Evolutionary conservation across 169 alveolate genomes (phyloP), one percentile per base, ranked within the genome.

Genomic region (Pseudocohnilembus persalinus): DNA sequence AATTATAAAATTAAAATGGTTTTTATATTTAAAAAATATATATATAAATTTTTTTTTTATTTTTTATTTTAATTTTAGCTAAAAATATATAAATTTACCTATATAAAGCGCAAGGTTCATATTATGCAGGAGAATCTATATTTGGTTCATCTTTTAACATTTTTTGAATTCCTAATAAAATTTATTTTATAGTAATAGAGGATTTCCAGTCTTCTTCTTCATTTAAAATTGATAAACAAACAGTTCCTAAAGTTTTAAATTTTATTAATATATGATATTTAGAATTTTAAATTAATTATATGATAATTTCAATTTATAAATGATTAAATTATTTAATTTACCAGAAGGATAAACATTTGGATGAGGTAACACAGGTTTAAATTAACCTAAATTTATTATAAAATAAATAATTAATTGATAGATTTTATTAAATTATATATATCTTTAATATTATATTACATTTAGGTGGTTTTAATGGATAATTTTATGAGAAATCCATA

Each of bases 151-250:
- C 90, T 65, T 86, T 86, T 31, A 86, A 77, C 68, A 84, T 73
- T 78, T 88, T 98, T 94, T 98, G 99, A n/a, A 99, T 98, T 31
- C 99, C 99, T 31, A 98, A 92, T 28, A 99, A 96, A 82, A 99
- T 97, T 90, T 98, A 98, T 76, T 98, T 98, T 84, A 99, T 96
- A 25, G 99, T 98, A 84, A 99, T 98, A 27, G 99, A 98, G n/a
- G 99, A 99, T 92, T 98, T 98, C 99, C 99, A 99, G 84, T 98
- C 99, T 96, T 98, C 99, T 91, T 99, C 99, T 93, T 99, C 99
- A 90, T 98, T 98, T n/a, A 99, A 93, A 81, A 99, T 99, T 31
- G 99, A 97, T 68, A 98, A 96, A 81, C 99, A 98, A 30, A 98
- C 99, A 26, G 99, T 98, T 82, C 99, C 84, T 79, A 49, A 34